Evolutionary conservation across 2,329 filamentous ascomycete genomes (phyloP), one percentile per base, ranked within the genome.

Genomic region (Aspergillus hortae): DNA sequence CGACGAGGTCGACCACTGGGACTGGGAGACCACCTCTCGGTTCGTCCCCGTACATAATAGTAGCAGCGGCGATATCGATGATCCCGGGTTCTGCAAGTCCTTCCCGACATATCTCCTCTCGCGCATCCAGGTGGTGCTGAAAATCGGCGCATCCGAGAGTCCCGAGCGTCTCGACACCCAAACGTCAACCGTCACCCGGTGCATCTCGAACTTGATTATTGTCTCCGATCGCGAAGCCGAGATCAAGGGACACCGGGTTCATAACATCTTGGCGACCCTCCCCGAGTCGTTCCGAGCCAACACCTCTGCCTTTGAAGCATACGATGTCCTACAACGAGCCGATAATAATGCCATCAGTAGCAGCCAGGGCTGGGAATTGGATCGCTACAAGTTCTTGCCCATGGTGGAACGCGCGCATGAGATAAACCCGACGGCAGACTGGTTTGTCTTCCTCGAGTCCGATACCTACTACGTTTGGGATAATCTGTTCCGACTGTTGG

Each of bases 311-410:
- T 74, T 77, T 43, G 58, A 66, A 7, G 65, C 66, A 19, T 78
- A 79, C 48, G 61, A 77, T 21, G 68, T 68, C 41, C 73, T 79
- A 4, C 58, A 59, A 4, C 69, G 69, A 9, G 69, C 68, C 62
- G 49, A 65, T 56, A 49, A 62, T 66, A 54, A 61, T 60, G 12
- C 68, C 58, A 23, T 57, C 4, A 53, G 40, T 48, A 65, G 70
- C 52, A 23, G 68, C 69, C 55, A 69, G 64, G 79, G 79, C 2
- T 82, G 80, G 80, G 73, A 67, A 23, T 70, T 82, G 43, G 80
- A 83, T 65, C 80, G 79, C 61, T 83, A 77, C 72, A 83, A 83
- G 62, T 82, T 82, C 55, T 61, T 83, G 27, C 78, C 80, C 38
- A 80, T 81, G 74, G 68, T 83, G 4, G 77, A 81, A 52, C 67